Conservation (phyloP, 306 rosid genomes). For the Sechiopsis laciniata region DNA sequence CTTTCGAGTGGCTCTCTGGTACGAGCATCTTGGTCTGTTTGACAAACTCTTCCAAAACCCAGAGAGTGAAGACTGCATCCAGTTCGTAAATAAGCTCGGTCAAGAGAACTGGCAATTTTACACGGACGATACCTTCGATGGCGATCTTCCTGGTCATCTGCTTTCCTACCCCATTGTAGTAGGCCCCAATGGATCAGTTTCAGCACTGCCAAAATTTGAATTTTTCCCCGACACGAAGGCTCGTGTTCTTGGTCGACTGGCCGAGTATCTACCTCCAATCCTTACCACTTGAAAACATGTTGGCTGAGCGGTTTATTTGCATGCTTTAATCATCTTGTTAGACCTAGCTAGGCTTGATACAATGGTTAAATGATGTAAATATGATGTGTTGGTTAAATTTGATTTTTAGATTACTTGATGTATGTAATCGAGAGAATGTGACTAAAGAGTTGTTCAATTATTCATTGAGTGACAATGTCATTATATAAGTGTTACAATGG, state of each 20-base stretch:
- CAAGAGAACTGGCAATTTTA: constrained; percentile 30
- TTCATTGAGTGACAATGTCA: too few relatives aligned
- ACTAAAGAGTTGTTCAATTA: too few relatives aligned
- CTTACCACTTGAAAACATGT: constrained; percentile 32
- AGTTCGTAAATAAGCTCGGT: constrained; percentile 20
- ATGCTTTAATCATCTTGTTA: neutral
- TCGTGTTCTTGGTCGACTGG: constrained; percentile 29
- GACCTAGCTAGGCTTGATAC: neutral
- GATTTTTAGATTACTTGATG: neutral
- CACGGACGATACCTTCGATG: neutral
- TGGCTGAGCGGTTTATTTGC: neutral
- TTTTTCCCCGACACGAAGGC: constrained; percentile 52
- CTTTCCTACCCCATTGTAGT: constrained; percentile 45
- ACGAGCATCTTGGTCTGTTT: constrained; percentile 47
- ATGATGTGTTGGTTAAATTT: neutral
- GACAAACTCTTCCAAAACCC: constrained; percentile 22
- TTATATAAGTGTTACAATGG: too few relatives aligned
- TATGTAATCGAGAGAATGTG: too few relatives aligned
- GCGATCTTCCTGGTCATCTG: constrained; percentile 31
- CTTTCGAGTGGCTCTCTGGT: constrained; percentile 60
- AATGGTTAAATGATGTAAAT: constrained; percentile 3
- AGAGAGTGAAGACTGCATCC: constrained; percentile 26
- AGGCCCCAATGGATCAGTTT: constrained; percentile 18
- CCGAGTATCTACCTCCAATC: constrained; percentile 34
- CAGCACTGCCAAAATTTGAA: constrained; percentile 25